phyloP scores from a whole-genome alignment of 139 green algal species.

The Asterochloris sp. region DNA sequence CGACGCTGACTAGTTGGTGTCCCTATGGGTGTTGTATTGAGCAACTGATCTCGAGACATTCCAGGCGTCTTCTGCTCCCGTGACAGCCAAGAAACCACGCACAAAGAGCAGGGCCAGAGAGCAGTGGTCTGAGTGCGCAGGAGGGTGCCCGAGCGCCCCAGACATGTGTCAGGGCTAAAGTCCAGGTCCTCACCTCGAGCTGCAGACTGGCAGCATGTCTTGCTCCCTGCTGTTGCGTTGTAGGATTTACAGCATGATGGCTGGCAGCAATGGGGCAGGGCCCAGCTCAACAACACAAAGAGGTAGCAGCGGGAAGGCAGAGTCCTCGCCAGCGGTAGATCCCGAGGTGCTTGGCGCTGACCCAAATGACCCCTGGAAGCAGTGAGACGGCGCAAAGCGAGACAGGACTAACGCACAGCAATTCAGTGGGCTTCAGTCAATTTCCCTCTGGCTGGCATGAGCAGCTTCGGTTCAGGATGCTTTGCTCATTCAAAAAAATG shows the following conservation, averaged over 20 bases:
- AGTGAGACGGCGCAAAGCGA: not conserved
- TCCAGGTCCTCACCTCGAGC: conserved; percentile 2
- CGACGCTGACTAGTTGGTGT: not conserved
- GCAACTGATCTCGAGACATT: too few species aligned
- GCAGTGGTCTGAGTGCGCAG: not conserved
- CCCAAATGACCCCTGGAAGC: conserved; percentile 13
- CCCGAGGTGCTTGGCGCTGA: conserved; percentile 8
- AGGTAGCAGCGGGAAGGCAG: not conserved
- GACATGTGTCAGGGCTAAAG: not conserved
- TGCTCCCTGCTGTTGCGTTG: not conserved
- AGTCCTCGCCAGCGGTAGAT: conserved; percentile 9
- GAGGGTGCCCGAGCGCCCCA: not conserved
- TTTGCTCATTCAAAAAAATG: too few species aligned
- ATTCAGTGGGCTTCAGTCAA: too few species aligned
- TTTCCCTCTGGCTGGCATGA: too few species aligned
- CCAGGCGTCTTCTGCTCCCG: too few species aligned
- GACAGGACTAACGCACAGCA: too few species aligned
- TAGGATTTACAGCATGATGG: not conserved
- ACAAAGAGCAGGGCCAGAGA: not conserved
- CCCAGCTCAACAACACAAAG: not conserved
- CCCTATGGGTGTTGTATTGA: not conserved
- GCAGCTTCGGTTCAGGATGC: too few species aligned
- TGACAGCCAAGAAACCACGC: too few species aligned
- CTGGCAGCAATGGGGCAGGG: conserved; percentile 4
- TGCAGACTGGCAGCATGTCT: too few species aligned